Conservation (phyloP, 2,329 filamentous ascomycete species). For the Trichoderma polysporum region DNA sequence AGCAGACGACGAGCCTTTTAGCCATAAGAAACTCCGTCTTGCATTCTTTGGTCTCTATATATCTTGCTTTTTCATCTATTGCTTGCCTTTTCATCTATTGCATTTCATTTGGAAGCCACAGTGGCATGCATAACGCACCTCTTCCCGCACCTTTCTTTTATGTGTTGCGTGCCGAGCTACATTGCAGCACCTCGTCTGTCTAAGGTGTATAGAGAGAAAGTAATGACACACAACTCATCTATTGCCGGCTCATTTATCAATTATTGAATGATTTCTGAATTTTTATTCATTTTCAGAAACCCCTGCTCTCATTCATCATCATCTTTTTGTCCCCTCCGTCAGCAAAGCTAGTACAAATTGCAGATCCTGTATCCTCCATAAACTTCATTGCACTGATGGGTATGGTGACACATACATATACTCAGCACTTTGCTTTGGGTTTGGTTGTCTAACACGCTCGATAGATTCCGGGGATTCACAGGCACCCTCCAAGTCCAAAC, state of each 20-base stretch:
- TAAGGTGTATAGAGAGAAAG: background rate
- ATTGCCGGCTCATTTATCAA: background rate
- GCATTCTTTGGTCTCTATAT: background rate
- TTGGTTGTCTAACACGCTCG: background rate
- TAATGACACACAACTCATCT: background rate
- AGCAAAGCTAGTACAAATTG: background rate
- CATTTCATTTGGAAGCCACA: background rate
- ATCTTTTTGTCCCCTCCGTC: background rate
- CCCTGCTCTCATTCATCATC: background rate
- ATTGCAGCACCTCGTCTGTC: background rate
- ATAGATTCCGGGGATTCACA: slow-evolving; percentile 6
- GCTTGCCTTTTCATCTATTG: background rate
- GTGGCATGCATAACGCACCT: background rate
- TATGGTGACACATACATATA: background rate
- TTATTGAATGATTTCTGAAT: background rate
- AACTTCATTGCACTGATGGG: background rate
- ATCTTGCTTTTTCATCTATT: background rate
- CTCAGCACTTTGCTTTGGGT: background rate
- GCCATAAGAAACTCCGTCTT: background rate
- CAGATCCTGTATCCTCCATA: background rate
- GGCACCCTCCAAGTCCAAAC: background rate
- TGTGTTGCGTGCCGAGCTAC: background rate
- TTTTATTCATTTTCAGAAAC: background rate
- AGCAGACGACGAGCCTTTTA: background rate
- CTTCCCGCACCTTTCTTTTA: too few relatives aligned